Conservation (phyloP, 192 early-diverging fungal species). For the Thoreauomyces humboldtii region DNA sequence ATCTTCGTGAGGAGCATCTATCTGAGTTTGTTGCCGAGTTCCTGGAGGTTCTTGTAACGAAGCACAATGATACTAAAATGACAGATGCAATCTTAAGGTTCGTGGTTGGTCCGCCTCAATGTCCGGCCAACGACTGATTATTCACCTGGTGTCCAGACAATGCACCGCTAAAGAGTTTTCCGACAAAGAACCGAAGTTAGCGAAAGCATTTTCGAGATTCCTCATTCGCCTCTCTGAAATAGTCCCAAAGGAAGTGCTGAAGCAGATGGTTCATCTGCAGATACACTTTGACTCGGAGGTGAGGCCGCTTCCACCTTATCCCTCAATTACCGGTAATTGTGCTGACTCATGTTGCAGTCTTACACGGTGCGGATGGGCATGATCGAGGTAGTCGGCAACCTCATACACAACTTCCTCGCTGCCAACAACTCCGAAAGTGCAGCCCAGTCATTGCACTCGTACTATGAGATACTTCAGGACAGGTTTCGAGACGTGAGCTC, state of each 20-base stretch:
- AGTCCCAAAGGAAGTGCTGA: constrained; percentile 76
- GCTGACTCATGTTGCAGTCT: constrained; percentile 56
- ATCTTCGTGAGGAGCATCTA: constrained; percentile 50
- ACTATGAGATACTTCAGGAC: constrained; percentile 90
- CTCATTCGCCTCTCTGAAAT: constrained; percentile 79
- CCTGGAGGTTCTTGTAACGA: constrained; percentile 23
- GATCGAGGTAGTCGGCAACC: constrained; percentile 84
- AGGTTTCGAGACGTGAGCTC: constrained; percentile 86
- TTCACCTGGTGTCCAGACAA: constrained; percentile 5
- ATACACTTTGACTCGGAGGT: constrained; percentile 88
- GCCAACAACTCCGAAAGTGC: constrained; percentile 67
- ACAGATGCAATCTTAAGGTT: constrained; percentile 32
- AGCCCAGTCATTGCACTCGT: constrained; percentile 70
- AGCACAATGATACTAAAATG: constrained; percentile 18
- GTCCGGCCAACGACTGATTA: no score
- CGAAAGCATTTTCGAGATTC: constrained; percentile 84
- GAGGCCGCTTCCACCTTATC: neutral
- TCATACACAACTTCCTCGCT: constrained; percentile 73
- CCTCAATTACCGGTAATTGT: no score
- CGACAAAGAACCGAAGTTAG: constrained; percentile 66
- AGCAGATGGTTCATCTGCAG: constrained; percentile 84
- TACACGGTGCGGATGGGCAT: constrained; percentile 83
- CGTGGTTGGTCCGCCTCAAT: neutral
- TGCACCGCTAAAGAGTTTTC: constrained; percentile 25
- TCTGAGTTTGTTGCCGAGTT: constrained; percentile 46